Evolutionary conservation across 129 eudicot genomes (phyloP).

Genomic region (Chrysanthemum lavandulifolium): DNA sequence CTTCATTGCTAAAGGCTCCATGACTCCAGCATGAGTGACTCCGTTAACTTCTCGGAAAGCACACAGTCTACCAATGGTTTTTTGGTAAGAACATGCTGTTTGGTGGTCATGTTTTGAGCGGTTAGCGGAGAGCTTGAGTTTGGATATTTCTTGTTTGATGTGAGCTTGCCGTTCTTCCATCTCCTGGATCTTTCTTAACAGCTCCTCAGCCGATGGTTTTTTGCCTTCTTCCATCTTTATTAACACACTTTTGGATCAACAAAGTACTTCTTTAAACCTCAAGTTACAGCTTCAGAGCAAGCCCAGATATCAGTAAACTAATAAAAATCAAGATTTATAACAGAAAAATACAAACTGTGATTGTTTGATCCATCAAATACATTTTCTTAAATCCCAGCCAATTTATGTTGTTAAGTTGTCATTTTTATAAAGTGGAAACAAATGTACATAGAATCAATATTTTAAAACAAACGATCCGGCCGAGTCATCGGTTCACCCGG

Average conservation of each 20-base stretch:
- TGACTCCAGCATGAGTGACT: background rate
- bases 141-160: slow-evolving; percentile 61
- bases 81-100: background rate
- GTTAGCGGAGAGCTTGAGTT: slow-evolving; percentile 36
- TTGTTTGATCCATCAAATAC: too few species aligned
- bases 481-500: too few species aligned
- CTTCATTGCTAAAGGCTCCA: slow-evolving; percentile 9
- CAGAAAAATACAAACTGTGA: too few species aligned
- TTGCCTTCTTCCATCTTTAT: slow-evolving; percentile 21
- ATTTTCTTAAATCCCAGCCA: too few species aligned
- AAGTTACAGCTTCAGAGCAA: slow-evolving; percentile 15
- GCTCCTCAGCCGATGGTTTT: slow-evolving; percentile 56
- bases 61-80: background rate
- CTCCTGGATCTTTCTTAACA: slow-evolving; percentile 71
- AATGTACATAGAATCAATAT: too few species aligned
- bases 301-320: slow-evolving; percentile 2
- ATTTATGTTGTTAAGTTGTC: too few species aligned
- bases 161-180: slow-evolving; percentile 57
- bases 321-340: slow-evolving; percentile 6
- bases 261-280: slow-evolving; percentile 1
- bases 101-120: background rate
- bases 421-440: too few species aligned
- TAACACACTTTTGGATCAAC: slow-evolving; percentile 13
- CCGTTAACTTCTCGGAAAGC: background rate
- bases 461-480: too few species aligned